Base-by-base conservation (phyloP, 176 grass and related monocot genomes). In the Dactylis glomerata region DNA sequence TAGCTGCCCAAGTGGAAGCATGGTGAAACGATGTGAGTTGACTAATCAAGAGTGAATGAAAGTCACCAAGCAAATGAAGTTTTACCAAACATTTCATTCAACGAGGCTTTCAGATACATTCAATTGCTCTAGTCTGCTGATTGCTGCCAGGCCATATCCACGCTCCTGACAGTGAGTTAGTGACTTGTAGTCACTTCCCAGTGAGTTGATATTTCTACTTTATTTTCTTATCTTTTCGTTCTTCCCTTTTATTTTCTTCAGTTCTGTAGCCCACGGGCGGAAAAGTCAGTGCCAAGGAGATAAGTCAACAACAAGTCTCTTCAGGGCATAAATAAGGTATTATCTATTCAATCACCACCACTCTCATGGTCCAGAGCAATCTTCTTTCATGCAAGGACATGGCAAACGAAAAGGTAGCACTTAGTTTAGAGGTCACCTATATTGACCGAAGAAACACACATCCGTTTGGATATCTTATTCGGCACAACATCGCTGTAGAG, bases 71-170 rank as follows among this genome's bases (percentile, higher is more conserved):
- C 54, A 42, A 3, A 28, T 64, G 57, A 5, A 1, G 28, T 45
- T 64, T 45, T 62, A 27, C 44, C 27, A 66, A 51, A 81, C 44
- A 81, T 68, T 81, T 22, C 45, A 54, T 68, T 20, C 32, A 81
- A 37, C 47, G 22, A n/a, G 44, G 44, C 13, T 68, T 81, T 26
- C 44, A 51, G 20, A 68, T 15, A 3, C 31, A 30, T 36, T 61
- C 20, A 7, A 7, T 51, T 33, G 28, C 5, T 67, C 31, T 8
- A 45, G 16, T 22, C 19, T 46, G 13, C 41, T 47, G 11, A 44
- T 11, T n/a, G n/a, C 13, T 12, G 20, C 5, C 49, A 49, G 31
- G 20, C 54, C 34, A 76, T 11, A 77, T 37, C 32, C 31, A 56
- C 31, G 23, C 26, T 15, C 58, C 56, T 62, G 58, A 31, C 23